Conservation (phyloP, 257 asterid species). For the Nicotiana undulata region DNA sequence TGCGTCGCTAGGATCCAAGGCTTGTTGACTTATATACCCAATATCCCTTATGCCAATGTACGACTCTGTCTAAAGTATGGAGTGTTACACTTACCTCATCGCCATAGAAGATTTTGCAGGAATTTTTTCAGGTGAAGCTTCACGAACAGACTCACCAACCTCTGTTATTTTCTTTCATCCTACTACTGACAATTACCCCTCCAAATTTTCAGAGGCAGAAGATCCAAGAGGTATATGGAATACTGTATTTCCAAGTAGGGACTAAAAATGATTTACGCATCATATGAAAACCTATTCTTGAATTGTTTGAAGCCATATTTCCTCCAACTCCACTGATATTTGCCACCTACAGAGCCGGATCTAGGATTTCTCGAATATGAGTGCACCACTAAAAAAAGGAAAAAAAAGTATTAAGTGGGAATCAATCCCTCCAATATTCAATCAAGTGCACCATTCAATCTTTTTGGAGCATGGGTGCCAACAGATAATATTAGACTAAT, state of each 20-base stretch:
- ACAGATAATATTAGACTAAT: too few species aligned
- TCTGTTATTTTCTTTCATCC: conserved; percentile 24
- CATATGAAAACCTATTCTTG: conserved; percentile 8
- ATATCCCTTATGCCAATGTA: too few species aligned
- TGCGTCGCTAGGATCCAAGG: too few species aligned
- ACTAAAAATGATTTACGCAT: conserved; percentile 18
- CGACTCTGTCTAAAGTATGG: too few species aligned
- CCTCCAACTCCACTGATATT: conserved; percentile 18
- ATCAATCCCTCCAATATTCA: too few species aligned
- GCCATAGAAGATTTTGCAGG: conserved; percentile 25
- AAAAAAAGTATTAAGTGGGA: too few species aligned
- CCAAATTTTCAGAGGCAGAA: conserved; percentile 46
- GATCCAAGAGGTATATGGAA: conserved; percentile 17
- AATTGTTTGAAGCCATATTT: conserved; percentile 16
- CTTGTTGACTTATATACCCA: too few species aligned
- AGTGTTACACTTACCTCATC: too few species aligned
- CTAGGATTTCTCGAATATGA: too few species aligned
- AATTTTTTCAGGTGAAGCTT: conserved; percentile 19
- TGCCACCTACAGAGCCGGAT: background rate
- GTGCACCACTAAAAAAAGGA: too few species aligned
- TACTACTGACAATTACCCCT: conserved; percentile 36
- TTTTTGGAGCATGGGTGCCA: too few species aligned
- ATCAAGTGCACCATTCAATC: too few species aligned
- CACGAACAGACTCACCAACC: conserved; percentile 21
- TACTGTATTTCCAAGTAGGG: conserved; percentile 18